Conservation (phyloP, 2,329 filamentous ascomycete species). For the Botryotinia convoluta region DNA sequence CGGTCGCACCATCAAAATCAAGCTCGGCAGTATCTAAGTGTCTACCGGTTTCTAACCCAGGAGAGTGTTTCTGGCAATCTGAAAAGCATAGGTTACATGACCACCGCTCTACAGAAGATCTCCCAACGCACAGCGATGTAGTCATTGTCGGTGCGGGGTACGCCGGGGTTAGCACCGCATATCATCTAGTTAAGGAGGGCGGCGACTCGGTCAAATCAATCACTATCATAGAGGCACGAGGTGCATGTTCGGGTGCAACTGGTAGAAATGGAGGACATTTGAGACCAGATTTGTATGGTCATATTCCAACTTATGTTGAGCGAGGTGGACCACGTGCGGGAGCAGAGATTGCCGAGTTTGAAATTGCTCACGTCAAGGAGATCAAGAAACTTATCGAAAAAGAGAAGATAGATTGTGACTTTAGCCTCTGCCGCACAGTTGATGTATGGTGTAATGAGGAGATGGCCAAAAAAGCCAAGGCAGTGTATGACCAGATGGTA, state of each 20-base stretch:
- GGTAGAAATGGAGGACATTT: conserved; percentile 52
- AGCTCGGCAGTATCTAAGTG: neutral
- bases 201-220: conserved; percentile 47
- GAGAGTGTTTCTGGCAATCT: conserved; percentile 23
- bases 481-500: conserved; percentile 12
- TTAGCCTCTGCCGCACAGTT: conserved; percentile 38
- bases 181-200: conserved; percentile 41
- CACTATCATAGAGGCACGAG: conserved; percentile 72
- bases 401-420: conserved; percentile 45
- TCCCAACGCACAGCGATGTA: conserved; percentile 27
- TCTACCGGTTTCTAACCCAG: conserved; percentile 20
- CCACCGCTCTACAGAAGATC: conserved; percentile 23
- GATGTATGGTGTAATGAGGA: conserved; percentile 19
- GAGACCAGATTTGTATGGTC: conserved; percentile 18
- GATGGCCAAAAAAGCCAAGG: conserved; percentile 2
- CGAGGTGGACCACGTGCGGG: conserved; percentile 4
- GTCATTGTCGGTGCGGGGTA: conserved; percentile 29
- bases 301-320: conserved; percentile 17
- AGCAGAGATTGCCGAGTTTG: conserved; percentile 37
- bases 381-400: conserved; percentile 41
- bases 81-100: conserved; percentile 22
- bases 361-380: conserved; percentile 40
- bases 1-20: neutral
- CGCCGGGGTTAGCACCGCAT: conserved; percentile 27
- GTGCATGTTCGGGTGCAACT: conserved; percentile 76